phyloP scores from a whole-genome alignment of 192 early-diverging fungal species.

The Glomus cerebriforme region DNA sequence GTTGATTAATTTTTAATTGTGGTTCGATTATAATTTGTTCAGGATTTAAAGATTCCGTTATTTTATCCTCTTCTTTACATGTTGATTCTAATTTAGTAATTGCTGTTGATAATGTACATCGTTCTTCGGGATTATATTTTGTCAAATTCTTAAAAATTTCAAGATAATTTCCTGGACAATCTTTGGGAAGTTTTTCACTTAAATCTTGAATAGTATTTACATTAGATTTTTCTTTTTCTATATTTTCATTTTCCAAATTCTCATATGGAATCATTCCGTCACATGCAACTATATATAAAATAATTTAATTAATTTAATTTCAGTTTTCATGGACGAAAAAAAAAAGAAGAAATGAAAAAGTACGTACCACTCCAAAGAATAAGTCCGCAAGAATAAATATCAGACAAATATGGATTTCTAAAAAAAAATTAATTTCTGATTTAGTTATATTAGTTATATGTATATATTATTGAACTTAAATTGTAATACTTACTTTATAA shows the following conservation, averaged over 20 bases:
- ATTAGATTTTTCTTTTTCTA: neutral
- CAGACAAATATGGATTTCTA: neutral
- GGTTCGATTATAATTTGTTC: neutral
- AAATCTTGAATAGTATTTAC: neutral
- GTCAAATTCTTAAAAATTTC: neutral
- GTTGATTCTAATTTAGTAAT: neutral
- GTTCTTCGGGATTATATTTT: neutral
- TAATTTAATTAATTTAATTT: neutral
- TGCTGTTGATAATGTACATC: neutral
- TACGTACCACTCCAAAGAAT: neutral
- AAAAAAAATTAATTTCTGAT: neutral
- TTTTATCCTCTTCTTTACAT: neutral
- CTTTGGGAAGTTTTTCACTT: neutral
- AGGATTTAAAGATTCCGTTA: neutral
- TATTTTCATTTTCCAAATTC: neutral
- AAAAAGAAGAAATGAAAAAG: neutral
- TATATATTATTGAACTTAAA: too few relatives aligned
- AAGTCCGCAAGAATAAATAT: neutral
- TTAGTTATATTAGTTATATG: too few relatives aligned
- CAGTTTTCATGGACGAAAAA: neutral
- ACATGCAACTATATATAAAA: neutral
- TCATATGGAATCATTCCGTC: neutral
- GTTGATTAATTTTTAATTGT: neutral
- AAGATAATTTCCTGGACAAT: neutral
- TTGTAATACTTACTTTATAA: neutral